Base-by-base conservation (phyloP, 306 rosid species). In the Sicyos edulis region DNA sequence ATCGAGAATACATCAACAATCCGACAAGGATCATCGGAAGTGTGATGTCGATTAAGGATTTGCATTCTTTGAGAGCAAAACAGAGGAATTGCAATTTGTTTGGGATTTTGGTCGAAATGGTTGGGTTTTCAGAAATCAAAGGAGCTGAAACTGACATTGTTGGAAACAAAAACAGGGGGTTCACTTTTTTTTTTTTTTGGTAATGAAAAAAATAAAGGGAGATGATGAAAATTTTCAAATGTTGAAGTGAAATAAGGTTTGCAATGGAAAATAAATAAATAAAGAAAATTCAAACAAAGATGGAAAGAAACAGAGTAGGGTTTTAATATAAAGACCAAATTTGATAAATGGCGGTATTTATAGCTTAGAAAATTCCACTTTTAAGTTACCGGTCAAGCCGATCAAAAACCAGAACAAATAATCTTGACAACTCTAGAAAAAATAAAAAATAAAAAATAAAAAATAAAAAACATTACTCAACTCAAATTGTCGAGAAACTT, bases 11-110 rank as follows among this genome's bases (percentile, higher is more conserved):
- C 40, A 93, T 87, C 10, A 90, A 52, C 1, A 93, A 56, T 0
- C 95, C 97, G 0, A 96, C 89, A 14, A 90, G 15, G 4, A 88
- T 80, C 98, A 93, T 88, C 2, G 98, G 97, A 6, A 90, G 56
- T 14, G 96, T 56, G 20, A 87, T 82, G 13, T 74, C 40, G 24
- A 80, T 76, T 56, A 93, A 87, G 75, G 74, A 69, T 16, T 72
- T 86, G 8, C 92, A 81, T 78, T 93, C 98, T 0, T 40, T 19
- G 17, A 88, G 15, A 50, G 75, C 82, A 10, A 74, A 75, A 21
- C 83, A 77, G 3, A 79, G 53, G 75, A 54, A 70, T 57, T 73
- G 72, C 5, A 68, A 61, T 24, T 0, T 24, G 76, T 80, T 63
- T 71, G 49, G 4, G 9, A 8, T 21, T n/a, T 47, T 62, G 4